Percentiles rank a stretch among this genome's conserved stretches.
These are phyloP conservation scores for Lolium rigidum DNA, from an alignment of 176 grass and related monocot genomes.

Conservation along the genomic window DNA sequence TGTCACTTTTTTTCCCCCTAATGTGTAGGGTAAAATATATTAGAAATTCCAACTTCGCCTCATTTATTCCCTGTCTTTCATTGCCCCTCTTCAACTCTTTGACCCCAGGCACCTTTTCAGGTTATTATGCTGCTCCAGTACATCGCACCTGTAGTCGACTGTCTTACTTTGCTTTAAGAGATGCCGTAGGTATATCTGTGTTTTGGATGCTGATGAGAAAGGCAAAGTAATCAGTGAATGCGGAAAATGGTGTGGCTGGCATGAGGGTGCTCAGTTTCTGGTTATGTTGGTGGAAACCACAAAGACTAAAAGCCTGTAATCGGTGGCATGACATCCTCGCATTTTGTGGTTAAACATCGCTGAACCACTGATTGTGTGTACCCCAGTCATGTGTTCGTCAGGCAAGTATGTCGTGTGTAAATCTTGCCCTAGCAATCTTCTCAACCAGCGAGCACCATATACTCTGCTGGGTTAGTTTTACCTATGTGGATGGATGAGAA, in stretches of 20 bases:
- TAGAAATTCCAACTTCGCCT: not conserved
- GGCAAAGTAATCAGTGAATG: not conserved
- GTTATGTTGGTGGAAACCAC: not conserved
- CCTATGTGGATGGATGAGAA: not conserved
- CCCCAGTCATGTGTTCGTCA: not conserved
- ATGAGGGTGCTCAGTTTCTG: not conserved
- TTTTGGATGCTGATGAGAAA: conserved; percentile 7
- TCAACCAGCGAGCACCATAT: not conserved
- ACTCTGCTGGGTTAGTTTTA: no score
- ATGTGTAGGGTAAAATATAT: not conserved
- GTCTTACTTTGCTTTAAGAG: not conserved
- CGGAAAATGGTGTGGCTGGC: not conserved
- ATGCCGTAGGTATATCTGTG: not conserved
- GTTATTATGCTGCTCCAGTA: conserved; percentile 20
- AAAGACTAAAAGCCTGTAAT: not conserved
- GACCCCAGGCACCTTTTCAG: conserved; percentile 14
- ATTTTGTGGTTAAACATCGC: not conserved
- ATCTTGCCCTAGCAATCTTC: not conserved
- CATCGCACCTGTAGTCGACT: not conserved
- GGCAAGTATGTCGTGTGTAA: not conserved
- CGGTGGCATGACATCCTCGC: not conserved
- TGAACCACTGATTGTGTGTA: not conserved
- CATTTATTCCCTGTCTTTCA: not conserved
- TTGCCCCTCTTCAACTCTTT: not conserved
- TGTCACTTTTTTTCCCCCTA: not conserved